Evolutionary conservation across 1,284 basidiomycete genomes (phyloP).

Genomic region (Pascua guehoae): DNA sequence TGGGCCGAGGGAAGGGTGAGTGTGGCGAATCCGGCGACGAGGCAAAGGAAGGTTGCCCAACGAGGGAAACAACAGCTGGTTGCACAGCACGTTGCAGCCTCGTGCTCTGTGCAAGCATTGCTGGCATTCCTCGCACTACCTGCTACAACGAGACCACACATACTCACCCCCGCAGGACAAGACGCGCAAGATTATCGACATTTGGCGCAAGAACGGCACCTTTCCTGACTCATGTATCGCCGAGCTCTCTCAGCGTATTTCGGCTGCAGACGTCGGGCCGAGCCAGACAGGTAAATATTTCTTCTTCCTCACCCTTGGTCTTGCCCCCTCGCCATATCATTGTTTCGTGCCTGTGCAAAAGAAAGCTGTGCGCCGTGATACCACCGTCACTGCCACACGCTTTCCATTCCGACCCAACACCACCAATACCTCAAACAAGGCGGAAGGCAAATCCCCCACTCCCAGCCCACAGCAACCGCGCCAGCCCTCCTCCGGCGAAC

Average conservation of each 20-base stretch:
- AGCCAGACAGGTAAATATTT: slow-evolving; percentile 14
- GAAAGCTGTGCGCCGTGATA: no score
- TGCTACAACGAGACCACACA: neutral
- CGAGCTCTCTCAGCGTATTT: slow-evolving; percentile 17
- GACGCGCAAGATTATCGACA: slow-evolving; percentile 87
- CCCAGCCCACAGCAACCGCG: no score
- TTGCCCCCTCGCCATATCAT: no score
- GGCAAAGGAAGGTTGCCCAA: neutral
- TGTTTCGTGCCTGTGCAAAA: no score
- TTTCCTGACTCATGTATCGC: slow-evolving; percentile 60
- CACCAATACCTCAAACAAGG: no score
- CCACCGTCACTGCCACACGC: no score
- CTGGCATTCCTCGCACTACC: no score
- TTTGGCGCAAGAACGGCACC: slow-evolving; percentile 82
- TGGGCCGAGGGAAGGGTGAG: slow-evolving; percentile 76
- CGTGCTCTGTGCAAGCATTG: no score
- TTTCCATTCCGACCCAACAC: no score
- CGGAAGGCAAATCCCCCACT: no score
- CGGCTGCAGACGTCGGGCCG: neutral
- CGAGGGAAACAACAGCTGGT: neutral
- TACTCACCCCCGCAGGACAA: slow-evolving; percentile 67
- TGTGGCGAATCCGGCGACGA: slow-evolving; percentile 31
- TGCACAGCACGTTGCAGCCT: no score
- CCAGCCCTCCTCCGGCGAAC: no score
- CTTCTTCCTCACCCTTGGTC: neutral